Evolutionary conservation across 495 filamentous ascomycete species (phyloP).

Genomic region (Sordaria brevicollis): DNA sequence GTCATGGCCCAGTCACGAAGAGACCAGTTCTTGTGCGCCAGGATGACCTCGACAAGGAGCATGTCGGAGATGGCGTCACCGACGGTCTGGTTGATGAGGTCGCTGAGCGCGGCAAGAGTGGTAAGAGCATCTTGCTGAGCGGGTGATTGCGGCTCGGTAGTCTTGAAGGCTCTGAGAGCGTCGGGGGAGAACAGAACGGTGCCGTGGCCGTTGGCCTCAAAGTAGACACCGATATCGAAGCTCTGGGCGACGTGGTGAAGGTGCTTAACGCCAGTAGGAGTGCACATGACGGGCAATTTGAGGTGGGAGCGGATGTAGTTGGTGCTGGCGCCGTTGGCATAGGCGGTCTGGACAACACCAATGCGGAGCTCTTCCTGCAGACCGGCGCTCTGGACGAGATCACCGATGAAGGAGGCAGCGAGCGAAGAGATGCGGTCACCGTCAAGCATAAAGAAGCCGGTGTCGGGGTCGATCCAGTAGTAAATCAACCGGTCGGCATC

Average conservation of each 20-base stretch:
- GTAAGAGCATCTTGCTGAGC: conserved; percentile 79
- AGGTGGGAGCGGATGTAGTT: conserved; percentile 81
- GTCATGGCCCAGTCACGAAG: conserved; percentile 86
- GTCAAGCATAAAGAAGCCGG: conserved; percentile 79
- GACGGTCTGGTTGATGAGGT: conserved; percentile 95
- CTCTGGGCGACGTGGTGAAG: conserved; percentile 88
- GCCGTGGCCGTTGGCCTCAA: conserved; percentile 96
- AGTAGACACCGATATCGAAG: conserved; percentile 93
- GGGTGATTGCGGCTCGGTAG: conserved; percentile 74
- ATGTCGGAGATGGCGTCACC: conserved; percentile 94
- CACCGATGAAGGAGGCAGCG: conserved; percentile 85
- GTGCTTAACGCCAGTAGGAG: conserved; percentile 91
- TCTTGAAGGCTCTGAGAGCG: conserved; percentile 65
- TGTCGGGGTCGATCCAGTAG: conserved; percentile 79
- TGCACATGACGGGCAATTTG: conserved; percentile 84
- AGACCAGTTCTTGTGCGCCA: conserved; percentile 89
- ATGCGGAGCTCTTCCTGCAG: conserved; percentile 71
- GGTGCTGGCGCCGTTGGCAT: conserved; percentile 94
- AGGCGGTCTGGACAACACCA: conserved; percentile 92
- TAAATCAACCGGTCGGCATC: conserved; percentile 94
- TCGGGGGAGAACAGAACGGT: conserved; percentile 87
- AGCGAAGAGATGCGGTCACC: conserved; percentile 95
- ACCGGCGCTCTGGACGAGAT: conserved; percentile 70
- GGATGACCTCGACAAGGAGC: conserved; percentile 89
- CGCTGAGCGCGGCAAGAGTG: conserved; percentile 66